phyloP scores from a whole-genome alignment of 78 protist species.

The Dictyostelium firmibasis region DNA sequence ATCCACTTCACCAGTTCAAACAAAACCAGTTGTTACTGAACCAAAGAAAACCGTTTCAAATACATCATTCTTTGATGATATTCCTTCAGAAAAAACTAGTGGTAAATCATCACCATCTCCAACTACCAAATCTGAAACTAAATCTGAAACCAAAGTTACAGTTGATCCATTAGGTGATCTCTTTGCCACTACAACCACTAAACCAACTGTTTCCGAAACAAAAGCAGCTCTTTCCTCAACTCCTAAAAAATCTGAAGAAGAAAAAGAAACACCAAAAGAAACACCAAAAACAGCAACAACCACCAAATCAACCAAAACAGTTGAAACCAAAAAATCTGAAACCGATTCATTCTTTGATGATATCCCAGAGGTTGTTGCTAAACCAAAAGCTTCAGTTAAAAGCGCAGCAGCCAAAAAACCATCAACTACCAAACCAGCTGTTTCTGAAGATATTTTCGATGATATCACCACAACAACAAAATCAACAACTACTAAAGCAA shows the following conservation, averaged over 20 bases:
- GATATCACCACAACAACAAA: slow-evolving; percentile 10
- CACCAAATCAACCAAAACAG: slow-evolving; percentile 9
- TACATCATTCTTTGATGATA: slow-evolving; percentile 43
- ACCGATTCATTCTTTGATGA: slow-evolving; percentile 63
- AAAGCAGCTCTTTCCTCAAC: not conserved
- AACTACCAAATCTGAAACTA: not conserved
- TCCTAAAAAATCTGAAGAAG: not conserved
- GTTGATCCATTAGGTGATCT: not conserved
- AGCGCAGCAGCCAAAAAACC: not conserved
- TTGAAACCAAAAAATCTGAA: not conserved
- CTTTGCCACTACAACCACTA: not conserved
- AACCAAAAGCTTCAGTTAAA: slow-evolving; percentile 14
- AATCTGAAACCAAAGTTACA: not conserved
- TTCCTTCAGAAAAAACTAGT: not conserved
- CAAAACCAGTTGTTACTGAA: not conserved
- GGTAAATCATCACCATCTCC: not conserved
- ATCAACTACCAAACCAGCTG: not conserved
- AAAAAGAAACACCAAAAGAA: not conserved
- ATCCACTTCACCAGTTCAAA: not conserved
- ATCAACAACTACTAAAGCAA: slow-evolving; percentile 15
- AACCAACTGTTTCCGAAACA: not conserved
- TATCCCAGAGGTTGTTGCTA: slow-evolving; percentile 1
- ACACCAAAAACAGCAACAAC: not conserved
- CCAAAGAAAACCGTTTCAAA: not conserved
- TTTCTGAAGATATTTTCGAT: slow-evolving; percentile 56